These are phyloP conservation scores for Babesia sp. DNA, from an alignment of 169 alveolate genomes.

Conservation along the genomic window DNA sequence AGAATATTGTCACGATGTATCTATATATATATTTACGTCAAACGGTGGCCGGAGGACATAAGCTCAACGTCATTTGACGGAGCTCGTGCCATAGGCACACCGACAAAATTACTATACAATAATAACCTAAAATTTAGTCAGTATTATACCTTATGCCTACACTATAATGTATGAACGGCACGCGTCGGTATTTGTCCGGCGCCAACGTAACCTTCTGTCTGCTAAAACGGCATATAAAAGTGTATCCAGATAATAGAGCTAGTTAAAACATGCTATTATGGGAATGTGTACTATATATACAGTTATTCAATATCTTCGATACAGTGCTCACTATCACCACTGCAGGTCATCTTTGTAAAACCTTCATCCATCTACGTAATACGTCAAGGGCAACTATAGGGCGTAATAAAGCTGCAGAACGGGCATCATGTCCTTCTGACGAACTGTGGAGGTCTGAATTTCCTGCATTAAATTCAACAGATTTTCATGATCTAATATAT, in stretches of 20 bases:
- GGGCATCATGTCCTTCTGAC: too few species aligned
- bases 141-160: too few species aligned
- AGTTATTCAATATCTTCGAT: background rate
- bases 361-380: too few species aligned
- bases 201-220: background rate
- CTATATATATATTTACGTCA: too few species aligned
- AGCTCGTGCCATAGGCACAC: background rate
- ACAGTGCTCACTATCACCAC: background rate
- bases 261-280: background rate
- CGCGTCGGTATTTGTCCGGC: background rate
- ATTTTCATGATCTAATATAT: conserved; percentile 37
- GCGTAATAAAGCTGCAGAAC: too few species aligned
- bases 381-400: too few species aligned
- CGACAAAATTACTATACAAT: too few species aligned
- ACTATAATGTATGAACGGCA: background rate
- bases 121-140: too few species aligned
- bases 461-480: conserved; percentile 16
- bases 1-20: too few species aligned
- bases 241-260: background rate
- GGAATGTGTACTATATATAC: background rate
- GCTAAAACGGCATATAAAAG: background rate
- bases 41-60: background rate
- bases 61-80: background rate
- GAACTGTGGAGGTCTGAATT: conserved; percentile 4
- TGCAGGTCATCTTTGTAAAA: too few species aligned